phyloP scores from a whole-genome alignment of 2,329 filamentous ascomycete species.

The Golovinomyces cichoracearum region DNA sequence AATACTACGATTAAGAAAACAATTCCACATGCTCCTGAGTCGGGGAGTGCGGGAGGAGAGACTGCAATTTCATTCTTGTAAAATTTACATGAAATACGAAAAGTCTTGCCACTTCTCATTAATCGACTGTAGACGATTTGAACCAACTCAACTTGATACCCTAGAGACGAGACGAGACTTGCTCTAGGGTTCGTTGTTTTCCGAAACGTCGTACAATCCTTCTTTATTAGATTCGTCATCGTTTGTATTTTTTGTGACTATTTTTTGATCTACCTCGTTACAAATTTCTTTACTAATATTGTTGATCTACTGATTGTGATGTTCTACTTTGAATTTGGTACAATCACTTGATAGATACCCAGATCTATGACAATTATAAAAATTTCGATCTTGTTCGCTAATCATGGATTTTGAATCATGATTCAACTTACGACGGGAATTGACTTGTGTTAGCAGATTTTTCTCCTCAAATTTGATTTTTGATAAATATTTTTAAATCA shows the following conservation, averaged over 20 bases:
- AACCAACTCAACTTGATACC: background rate
- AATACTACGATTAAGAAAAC: background rate
- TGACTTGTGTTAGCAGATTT: background rate
- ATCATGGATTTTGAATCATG: background rate
- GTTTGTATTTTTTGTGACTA: background rate
- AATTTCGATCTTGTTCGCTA: background rate
- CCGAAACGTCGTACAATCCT: background rate
- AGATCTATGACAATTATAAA: background rate
- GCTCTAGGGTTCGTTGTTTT: conserved; percentile 1
- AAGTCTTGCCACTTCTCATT: background rate
- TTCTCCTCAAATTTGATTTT: background rate
- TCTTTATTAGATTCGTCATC: background rate
- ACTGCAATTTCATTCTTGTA: background rate
- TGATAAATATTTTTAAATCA: background rate
- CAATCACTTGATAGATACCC: background rate
- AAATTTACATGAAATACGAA: background rate
- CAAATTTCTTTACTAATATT: background rate
- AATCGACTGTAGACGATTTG: background rate
- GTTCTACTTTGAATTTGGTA: background rate
- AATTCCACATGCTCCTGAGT: background rate
- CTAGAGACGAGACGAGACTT: conserved; percentile 1
- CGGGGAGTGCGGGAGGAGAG: background rate
- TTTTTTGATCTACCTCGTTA: background rate
- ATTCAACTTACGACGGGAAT: background rate
- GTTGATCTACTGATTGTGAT: background rate